Evolutionary conservation across 1,139 yeast genomes (phyloP), one percentile per base, ranked within the genome.

Genomic region (Magnusiomyces ingens): DNA sequence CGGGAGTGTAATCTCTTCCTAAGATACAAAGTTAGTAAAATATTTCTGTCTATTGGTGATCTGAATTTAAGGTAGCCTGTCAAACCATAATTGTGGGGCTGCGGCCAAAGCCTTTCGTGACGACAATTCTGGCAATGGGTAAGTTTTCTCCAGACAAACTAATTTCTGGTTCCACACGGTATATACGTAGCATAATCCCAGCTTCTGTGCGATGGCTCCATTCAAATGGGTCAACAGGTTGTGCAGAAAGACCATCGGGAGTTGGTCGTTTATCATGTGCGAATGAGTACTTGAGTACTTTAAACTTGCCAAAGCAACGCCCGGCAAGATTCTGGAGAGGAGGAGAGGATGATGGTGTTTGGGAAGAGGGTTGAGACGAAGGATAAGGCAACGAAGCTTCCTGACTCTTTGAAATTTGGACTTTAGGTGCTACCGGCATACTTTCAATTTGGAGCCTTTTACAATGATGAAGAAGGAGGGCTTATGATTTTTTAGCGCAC

Each of bases 191-290:
- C 17, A 5, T 17, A 10, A 45, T 11, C 11, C 29, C 40, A 11
- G 12, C 15, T 2, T 45, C 41, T 11, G 29, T 45, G 35, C n/a
- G 15, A 17, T 45, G 48, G 36, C n/a, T 35, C 48, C 48, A 45
- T 12, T 21, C 15, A 45, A n/a, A 35, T 6, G 26, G n/a, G 17
- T 35, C 41, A 12, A 45, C 41, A 5, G 48, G 41, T 6, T 12
- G 17, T 29, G n/a, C 18, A 10, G 48, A 45, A n/a, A 45, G 38
- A 11, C 48, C 48, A 2, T 45, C 41, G 4, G 48, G 48, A 11
- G 48, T 45, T 5, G 29, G 40, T 4, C 17, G 13, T 17, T 12
- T 36, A 18, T 45, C 48, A 35, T 45, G 48, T 29, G 36, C 10
- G 19, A 45, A 45, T 3, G 48, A 45, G 17, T 45, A 45, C 26